A percentile compares a stretch with the other conserved stretches of the same genome.
Conservation (phyloP, 768 basidiomycete species). For the Lactarius deliciosus region DNA sequence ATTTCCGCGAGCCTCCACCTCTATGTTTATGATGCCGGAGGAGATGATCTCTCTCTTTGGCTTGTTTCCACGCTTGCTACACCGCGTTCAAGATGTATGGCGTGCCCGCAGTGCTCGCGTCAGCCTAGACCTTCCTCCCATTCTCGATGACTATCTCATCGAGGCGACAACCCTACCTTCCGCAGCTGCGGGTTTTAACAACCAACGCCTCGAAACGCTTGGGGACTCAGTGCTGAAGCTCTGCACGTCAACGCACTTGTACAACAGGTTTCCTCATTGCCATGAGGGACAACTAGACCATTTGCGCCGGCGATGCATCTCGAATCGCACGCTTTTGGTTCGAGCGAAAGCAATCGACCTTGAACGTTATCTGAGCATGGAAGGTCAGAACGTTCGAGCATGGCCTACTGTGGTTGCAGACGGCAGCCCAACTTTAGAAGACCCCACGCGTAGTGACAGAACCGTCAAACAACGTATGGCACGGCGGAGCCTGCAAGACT, state of each 20-base stretch:
- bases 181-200: constrained; percentile 63
- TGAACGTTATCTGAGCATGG: constrained; percentile 62
- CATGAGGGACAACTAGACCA: constrained; percentile 82
- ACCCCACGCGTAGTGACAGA: constrained; percentile 32
- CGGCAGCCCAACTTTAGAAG: constrained; percentile 38
- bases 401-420: constrained; percentile 57
- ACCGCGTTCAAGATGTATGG: constrained; percentile 63
- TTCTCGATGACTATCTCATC: constrained; percentile 55
- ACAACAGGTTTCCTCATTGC: constrained; percentile 70
- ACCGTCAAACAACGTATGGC: constrained; percentile 51
- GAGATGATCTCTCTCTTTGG: constrained; percentile 41
- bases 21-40: constrained; percentile 53
- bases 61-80: constrained; percentile 65
- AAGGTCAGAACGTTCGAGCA: constrained; percentile 48
- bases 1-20: constrained; percentile 48
- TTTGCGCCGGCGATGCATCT: constrained; percentile 63
- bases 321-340: constrained; percentile 67
- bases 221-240: constrained; percentile 84
- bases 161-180: constrained; percentile 78
- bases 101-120: constrained; percentile 52
- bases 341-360: constrained; percentile 65
- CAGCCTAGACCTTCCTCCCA: constrained; percentile 60
- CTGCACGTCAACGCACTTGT: constrained; percentile 70
- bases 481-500: constrained; percentile 77
- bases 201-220: constrained; percentile 84